Percentiles rank a stretch among this genome's conserved stretches.
Conservation (phyloP, 768 basidiomycete species). For the Chalciporus piperatus region DNA sequence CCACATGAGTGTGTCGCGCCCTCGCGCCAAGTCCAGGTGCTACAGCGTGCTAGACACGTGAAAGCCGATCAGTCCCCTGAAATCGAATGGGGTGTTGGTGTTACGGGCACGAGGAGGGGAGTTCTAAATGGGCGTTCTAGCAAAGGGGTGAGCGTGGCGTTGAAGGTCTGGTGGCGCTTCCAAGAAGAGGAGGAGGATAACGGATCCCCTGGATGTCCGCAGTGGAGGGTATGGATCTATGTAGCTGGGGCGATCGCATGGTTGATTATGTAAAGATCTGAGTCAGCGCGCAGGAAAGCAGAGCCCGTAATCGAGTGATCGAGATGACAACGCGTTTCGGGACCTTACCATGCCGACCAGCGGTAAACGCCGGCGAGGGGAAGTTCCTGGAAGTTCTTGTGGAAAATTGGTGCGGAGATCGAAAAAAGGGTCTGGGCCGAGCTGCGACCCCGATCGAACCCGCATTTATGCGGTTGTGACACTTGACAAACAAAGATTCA, state of each 20-base stretch:
- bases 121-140: constrained; percentile 4
- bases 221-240: not conserved
- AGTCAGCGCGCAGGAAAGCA: not conserved
- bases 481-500: constrained; percentile 36
- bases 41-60: constrained; percentile 26
- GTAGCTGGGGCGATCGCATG: not conserved
- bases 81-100: constrained; percentile 21
- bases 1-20: not conserved
- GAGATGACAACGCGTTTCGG: constrained; percentile 19
- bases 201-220: not conserved
- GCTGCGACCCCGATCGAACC: constrained; percentile 37
- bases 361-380: constrained; percentile 24
- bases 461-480: constrained; percentile 33
- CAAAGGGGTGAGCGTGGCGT: constrained; percentile 3
- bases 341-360: constrained; percentile 9
- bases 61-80: constrained; percentile 27
- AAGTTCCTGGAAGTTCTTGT: constrained; percentile 7
- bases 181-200: not conserved
- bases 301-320: constrained; percentile 3
- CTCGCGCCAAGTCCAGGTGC: constrained; percentile 24
- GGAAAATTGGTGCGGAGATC: constrained; percentile 30
- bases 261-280: not conserved
- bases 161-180: not conserved
- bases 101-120: constrained; percentile 24
- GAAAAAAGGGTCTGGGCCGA: constrained; percentile 32